Evolutionary conservation across 73 alveolate species (phyloP).

Genomic region (Durusdinium trenchii): DNA sequence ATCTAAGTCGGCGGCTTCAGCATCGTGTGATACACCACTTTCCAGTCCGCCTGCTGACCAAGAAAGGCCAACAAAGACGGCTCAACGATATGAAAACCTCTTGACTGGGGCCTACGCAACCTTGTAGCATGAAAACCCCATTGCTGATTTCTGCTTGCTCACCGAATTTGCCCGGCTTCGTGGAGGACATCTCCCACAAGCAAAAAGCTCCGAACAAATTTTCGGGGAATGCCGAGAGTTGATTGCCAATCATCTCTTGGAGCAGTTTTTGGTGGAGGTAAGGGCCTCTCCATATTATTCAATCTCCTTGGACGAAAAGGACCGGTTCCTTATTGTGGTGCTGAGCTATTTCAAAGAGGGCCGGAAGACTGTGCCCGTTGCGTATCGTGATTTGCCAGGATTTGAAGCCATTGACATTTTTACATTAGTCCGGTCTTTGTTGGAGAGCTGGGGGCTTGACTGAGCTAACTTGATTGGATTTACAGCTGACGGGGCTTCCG

Average conservation of each 20-base stretch:
- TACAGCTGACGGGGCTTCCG: constrained; percentile 17
- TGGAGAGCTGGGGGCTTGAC: neutral
- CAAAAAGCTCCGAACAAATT: neutral
- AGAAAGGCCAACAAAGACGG: neutral
- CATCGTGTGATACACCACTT: too few species aligned
- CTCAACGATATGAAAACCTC: neutral
- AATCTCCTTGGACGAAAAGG: neutral
- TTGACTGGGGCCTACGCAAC: neutral
- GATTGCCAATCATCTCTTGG: neutral
- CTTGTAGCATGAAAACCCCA: neutral
- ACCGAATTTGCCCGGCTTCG: neutral
- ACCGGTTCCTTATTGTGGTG: neutral
- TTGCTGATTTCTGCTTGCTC: neutral
- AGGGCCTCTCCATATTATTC: too few species aligned
- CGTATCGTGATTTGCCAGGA: neutral
- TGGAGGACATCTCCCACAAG: too few species aligned
- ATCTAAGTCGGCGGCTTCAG: neutral
- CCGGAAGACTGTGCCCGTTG: neutral
- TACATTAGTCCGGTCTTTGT: neutral
- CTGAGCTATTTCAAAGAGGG: neutral
- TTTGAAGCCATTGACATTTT: neutral
- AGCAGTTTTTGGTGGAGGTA: neutral
- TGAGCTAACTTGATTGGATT: neutral
- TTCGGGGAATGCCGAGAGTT: neutral
- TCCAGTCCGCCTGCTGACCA: neutral